Conservation (phyloP, 306 rosid species). For the Oxytropis ochrocephala region DNA sequence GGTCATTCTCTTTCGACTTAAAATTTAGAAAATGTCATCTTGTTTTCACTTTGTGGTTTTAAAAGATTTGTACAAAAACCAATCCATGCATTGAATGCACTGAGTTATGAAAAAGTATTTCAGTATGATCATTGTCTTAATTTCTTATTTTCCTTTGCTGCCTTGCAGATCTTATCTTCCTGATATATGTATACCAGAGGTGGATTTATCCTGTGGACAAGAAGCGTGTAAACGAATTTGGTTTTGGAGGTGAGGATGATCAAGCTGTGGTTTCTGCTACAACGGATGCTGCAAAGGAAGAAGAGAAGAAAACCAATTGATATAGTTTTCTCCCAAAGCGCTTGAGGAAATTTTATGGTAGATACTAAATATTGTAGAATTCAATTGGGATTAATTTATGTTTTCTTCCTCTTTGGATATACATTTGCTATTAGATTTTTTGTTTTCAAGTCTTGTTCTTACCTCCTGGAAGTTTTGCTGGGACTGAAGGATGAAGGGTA, state of each 20-base stretch:
- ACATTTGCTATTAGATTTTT: conserved; percentile 25
- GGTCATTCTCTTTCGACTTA: neutral
- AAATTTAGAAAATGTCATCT: neutral
- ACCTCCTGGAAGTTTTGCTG: conserved; percentile 9
- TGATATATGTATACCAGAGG: conserved; percentile 76
- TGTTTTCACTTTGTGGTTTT: neutral
- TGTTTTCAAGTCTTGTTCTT: neutral
- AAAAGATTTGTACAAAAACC: neutral
- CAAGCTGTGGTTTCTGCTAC: conserved; percentile 33
- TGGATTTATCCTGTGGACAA: conserved; percentile 95
- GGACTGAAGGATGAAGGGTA: conserved; percentile 12
- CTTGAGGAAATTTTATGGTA: conserved; percentile 16
- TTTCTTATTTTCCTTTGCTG: conserved; percentile 16
- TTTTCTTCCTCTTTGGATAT: conserved; percentile 20
- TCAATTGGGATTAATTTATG: conserved; percentile 20
- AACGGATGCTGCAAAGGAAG: conserved; percentile 44
- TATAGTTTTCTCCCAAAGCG: conserved; percentile 26
- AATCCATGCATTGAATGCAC: neutral
- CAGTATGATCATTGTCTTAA: neutral
- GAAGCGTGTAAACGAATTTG: conserved; percentile 88
- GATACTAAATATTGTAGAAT: neutral
- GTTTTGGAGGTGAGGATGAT: conserved; percentile 88
- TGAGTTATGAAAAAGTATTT: neutral
- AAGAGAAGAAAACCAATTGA: conserved; percentile 91
- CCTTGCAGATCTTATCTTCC: conserved; percentile 82